Conservation (phyloP, 805 yeast genomes). For the Maudiozyma pseudohumilis region DNA sequence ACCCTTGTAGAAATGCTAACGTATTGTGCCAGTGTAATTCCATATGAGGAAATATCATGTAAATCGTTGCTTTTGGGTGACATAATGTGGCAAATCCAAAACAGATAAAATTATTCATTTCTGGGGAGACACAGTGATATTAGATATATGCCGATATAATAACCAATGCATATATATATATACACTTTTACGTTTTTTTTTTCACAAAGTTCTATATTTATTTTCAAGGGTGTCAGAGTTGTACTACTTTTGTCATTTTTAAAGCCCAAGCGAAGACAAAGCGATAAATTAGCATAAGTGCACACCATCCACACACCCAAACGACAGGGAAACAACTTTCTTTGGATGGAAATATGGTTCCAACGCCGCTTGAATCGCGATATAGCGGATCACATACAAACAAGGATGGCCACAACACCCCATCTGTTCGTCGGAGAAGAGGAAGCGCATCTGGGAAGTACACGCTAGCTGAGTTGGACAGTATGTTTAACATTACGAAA, state of each 20-base stretch:
- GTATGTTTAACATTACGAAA: too few relatives aligned
- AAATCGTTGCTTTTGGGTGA: slow-evolving; percentile 20
- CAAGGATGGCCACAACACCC: too few relatives aligned
- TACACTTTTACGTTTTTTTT: not conserved
- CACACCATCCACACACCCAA: too few relatives aligned
- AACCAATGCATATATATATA: not conserved
- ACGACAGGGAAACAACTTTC: too few relatives aligned
- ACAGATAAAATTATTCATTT: not conserved
- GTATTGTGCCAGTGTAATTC: slow-evolving; percentile 19
- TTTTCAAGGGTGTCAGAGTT: too few relatives aligned
- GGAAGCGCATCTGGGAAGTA: not conserved
- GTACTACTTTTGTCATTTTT: too few relatives aligned
- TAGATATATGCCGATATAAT: not conserved
- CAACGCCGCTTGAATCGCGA: too few relatives aligned
- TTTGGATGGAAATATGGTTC: too few relatives aligned
- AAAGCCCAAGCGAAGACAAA: too few relatives aligned
- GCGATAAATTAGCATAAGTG: too few relatives aligned
- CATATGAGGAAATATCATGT: slow-evolving; percentile 9
- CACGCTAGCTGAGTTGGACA: not conserved
- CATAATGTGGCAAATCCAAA: slow-evolving; percentile 11
- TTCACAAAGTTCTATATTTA: too few relatives aligned
- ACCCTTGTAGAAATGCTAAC: slow-evolving; percentile 16
- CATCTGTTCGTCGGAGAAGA: not conserved
- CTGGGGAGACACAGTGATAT: not conserved
- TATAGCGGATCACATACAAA: too few relatives aligned